Evolutionary conservation across 1,284 basidiomycete species (phyloP).

Genomic region (Coriolopsis trogii): DNA sequence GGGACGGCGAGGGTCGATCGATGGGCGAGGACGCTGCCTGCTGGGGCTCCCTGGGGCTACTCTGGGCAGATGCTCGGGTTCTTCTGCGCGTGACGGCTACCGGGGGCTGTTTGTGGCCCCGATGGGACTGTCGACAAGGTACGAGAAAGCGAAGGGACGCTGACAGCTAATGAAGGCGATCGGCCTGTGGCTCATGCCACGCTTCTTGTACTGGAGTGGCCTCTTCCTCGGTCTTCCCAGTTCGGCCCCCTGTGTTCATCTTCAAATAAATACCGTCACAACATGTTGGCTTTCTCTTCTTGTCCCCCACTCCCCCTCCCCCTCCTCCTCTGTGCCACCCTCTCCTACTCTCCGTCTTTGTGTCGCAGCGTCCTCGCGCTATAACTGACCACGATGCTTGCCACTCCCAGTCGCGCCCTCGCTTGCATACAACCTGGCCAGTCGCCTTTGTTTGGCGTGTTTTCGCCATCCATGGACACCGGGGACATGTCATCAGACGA

Average conservation of each 20-base stretch:
- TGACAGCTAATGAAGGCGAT: constrained; percentile 20
- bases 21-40: too few relatives aligned
- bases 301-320: constrained; percentile 13
- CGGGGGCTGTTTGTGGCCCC: not conserved
- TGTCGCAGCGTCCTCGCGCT: constrained; percentile 3
- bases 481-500: constrained; percentile 44
- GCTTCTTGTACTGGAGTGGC: constrained; percentile 10
- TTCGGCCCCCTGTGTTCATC: constrained; percentile 18
- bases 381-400: constrained; percentile 18
- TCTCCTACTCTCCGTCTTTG: not conserved
- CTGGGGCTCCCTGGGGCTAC: too few relatives aligned
- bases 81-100: not conserved
- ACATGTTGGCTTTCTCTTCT: constrained; percentile 14
- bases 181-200: constrained; percentile 18
- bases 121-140: too few relatives aligned
- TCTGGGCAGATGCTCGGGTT: too few relatives aligned
- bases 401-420: constrained; percentile 15
- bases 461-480: constrained; percentile 39
- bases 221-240: constrained; percentile 16
- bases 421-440: constrained; percentile 27
- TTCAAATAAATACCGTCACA: constrained; percentile 24
- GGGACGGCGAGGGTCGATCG: too few relatives aligned
- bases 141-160: constrained; percentile 2
- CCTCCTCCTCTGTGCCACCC: constrained; percentile 21
- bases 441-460: constrained; percentile 34